Evolutionary conservation across 768 basidiomycete genomes (phyloP), one percentile per base, ranked within the genome.

Genomic region (Psilocybe subaeruginosa): DNA sequence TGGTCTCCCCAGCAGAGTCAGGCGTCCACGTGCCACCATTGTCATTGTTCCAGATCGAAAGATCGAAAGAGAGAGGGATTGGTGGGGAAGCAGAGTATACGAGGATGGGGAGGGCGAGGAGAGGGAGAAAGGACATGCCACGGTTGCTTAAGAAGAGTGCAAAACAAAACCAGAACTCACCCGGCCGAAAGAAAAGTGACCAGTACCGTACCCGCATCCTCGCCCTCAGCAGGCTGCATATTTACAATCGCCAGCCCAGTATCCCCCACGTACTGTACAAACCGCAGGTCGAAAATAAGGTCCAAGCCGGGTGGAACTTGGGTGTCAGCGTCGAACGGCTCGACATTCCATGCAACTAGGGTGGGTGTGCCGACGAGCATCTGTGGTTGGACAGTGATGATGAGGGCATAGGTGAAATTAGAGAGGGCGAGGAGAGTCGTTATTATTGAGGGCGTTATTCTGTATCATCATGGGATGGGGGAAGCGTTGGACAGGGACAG

Each of bases 181-280:
- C 66, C 69, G 17, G 58, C 37, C 33, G 54, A 27, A 1, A 65
- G 66, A 54, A 69, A 69, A 2, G 56, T 53, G 5, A 69, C 60
- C 43, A 51, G 31, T 4, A 53, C 54, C 4, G 53, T 64, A 11
- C 66, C 66, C 16, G 41, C 59, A 11, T 63, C 47, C 6, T 37
- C 56, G n/a, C 29, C 59, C 4, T 52, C 50, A 2, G 30, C 49
- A 27, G 61, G 7, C 19, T 43, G 17, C 4, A 70, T 47, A 23
- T 68, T 65, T 3, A 65, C 62, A 27, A 54, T 11, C 1, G 65
- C 69, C 19, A 70, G 45, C 17, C 65, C 69, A 0, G 57, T 60
- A 48, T 70, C 66, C 3, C 61, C 50, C 9, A 47, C 41, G 6
- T 49, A 59, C 29, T 64, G 63, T 1, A 67, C 61, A 30, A 68